Conservation (phyloP, 179 eudicot genomes). For the Pouteria campechiana region DNA sequence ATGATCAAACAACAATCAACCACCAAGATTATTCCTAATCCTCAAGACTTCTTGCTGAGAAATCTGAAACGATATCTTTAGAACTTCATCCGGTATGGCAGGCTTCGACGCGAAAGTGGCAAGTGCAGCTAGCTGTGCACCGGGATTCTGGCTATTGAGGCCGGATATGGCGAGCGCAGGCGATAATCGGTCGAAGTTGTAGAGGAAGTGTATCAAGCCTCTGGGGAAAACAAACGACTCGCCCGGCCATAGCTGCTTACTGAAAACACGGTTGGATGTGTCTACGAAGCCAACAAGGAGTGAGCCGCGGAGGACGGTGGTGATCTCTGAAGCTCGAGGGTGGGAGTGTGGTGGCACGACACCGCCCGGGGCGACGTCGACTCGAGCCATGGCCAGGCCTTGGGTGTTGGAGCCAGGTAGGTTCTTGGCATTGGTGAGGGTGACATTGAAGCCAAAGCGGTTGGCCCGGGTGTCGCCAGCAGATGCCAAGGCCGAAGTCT, state of each 20-base stretch:
- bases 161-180: conserved; percentile 53
- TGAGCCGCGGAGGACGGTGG: conserved; percentile 52
- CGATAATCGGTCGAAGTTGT: conserved; percentile 23
- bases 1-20: conserved; percentile 7
- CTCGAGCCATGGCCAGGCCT: conserved; percentile 64
- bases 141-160: conserved; percentile 67
- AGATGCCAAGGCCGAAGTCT: conserved; percentile 56
- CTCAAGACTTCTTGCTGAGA: conserved; percentile 40
- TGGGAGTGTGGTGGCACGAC: conserved; percentile 74
- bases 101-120: conserved; percentile 48
- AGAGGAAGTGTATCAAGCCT: conserved; percentile 63
- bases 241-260: conserved; percentile 47
- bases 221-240: conserved; percentile 79
- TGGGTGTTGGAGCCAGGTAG: conserved; percentile 71
- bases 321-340: conserved; percentile 80
- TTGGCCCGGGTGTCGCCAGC: conserved; percentile 40
- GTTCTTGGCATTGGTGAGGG: conserved; percentile 36
- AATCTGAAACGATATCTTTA: conserved; percentile 47
- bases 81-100: conserved; percentile 40
- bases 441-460: conserved; percentile 49
- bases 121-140: conserved; percentile 45
- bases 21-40: conserved; percentile 49
- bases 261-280: conserved; percentile 38
- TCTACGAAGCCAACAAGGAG: conserved; percentile 69
- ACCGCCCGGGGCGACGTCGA: conserved; percentile 53